Percentiles rank a stretch among this genome's conserved stretches.
Conservation (phyloP, 495 filamentous ascomycete genomes). For the Immersiella caudata region DNA sequence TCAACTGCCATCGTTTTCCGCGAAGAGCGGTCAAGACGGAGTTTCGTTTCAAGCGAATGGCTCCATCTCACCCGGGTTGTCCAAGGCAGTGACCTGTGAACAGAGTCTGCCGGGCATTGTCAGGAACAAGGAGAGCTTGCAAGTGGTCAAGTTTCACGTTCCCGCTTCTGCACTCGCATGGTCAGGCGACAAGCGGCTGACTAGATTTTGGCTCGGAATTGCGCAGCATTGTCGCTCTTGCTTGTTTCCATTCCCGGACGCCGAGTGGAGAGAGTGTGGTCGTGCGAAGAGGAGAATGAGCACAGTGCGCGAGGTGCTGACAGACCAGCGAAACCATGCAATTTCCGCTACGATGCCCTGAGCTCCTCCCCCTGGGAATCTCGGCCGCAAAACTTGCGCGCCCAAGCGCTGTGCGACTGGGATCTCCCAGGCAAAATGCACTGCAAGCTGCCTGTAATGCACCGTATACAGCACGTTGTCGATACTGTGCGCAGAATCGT, state of each 20-base stretch:
- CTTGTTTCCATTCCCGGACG: background rate
- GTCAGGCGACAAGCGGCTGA: background rate
- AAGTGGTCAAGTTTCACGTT: background rate
- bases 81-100: background rate
- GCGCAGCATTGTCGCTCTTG: background rate
- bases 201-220: background rate
- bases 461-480: background rate
- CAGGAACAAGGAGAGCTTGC: background rate
- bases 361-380: background rate
- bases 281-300: too few species aligned
- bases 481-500: background rate
- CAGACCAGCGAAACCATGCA: background rate
- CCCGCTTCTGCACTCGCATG: background rate
- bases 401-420: slow-evolving; percentile 1
- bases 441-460: background rate
- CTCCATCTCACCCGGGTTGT: background rate
- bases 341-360: background rate
- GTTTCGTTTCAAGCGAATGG: background rate
- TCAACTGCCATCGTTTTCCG: background rate
- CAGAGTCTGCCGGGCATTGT: background rate
- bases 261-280: background rate
- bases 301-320: background rate
- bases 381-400: background rate
- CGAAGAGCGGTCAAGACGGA: background rate
- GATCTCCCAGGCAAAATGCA: background rate